These are phyloP conservation scores for Epichloe coenophiala DNA, from an alignment of 2,329 filamentous ascomycete genomes.

Conservation along the genomic window DNA sequence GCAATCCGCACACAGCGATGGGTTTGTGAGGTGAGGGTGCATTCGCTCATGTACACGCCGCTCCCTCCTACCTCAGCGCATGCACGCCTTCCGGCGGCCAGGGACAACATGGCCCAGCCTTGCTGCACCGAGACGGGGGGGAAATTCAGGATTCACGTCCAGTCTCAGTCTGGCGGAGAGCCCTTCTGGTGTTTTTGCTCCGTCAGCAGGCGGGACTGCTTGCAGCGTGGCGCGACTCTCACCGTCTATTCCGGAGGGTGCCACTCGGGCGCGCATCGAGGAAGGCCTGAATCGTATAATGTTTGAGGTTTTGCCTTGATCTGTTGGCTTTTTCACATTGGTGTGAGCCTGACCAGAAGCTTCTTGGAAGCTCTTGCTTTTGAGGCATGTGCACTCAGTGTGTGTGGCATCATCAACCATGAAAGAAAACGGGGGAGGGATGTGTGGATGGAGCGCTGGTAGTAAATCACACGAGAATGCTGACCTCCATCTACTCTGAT, in stretches of 20 bases:
- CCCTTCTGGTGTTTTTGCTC: background rate
- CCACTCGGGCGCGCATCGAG: background rate
- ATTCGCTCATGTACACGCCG: background rate
- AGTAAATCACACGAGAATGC: too few relatives aligned
- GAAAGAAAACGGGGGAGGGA: too few relatives aligned
- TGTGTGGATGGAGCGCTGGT: too few relatives aligned
- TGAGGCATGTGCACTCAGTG: too few relatives aligned
- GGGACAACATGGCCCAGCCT: conserved; percentile 5
- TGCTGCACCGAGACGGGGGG: background rate
- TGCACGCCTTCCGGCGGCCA: conserved; percentile 11
- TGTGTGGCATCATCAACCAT: too few relatives aligned
- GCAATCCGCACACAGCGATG: background rate
- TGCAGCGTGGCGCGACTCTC: conserved; percentile 2
- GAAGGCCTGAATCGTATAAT: too few relatives aligned
- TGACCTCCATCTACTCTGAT: too few relatives aligned
- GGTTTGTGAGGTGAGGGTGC: background rate
- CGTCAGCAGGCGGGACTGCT: conserved; percentile 5
- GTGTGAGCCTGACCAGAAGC: too few relatives aligned
- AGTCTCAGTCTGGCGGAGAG: background rate
- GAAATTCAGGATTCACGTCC: background rate
- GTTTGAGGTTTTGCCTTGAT: too few relatives aligned
- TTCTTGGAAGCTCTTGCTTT: too few relatives aligned
- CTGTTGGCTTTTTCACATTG: too few relatives aligned
- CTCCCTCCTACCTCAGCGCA: background rate
- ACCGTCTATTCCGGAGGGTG: background rate